phyloP scores from a whole-genome alignment of 306 rosid species.

The Trichosanthes truncata region DNA sequence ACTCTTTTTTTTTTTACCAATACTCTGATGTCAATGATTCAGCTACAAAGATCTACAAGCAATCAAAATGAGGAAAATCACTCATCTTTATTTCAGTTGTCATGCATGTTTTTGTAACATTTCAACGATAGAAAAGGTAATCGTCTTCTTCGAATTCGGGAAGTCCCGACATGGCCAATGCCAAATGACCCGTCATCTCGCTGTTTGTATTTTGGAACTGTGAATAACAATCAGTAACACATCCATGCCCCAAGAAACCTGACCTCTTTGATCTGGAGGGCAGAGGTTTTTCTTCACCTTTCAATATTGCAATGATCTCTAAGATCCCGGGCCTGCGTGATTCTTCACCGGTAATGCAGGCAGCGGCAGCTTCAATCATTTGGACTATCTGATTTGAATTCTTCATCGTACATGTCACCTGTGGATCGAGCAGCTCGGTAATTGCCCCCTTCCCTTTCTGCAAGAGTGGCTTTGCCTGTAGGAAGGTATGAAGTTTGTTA shows the following conservation, averaged over 20 bases:
- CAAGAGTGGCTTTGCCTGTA: slow-evolving; percentile 83
- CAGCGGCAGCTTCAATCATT: slow-evolving; percentile 83
- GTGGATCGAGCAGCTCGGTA: slow-evolving; percentile 79
- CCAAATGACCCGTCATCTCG: slow-evolving; percentile 81
- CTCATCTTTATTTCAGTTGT: not conserved
- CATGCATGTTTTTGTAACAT: not conserved
- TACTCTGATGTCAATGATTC: slow-evolving; percentile 7
- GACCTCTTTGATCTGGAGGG: slow-evolving; percentile 53
- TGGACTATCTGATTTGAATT: slow-evolving; percentile 59
- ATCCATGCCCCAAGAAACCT: slow-evolving; percentile 66
- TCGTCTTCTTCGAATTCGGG: slow-evolving; percentile 87
- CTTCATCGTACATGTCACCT: slow-evolving; percentile 38
- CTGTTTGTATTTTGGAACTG: slow-evolving; percentile 51
- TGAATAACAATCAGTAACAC: slow-evolving; percentile 62
- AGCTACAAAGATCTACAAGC: slow-evolving; percentile 1
- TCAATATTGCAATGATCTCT: slow-evolving; percentile 67
- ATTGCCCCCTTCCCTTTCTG: slow-evolving; percentile 82
- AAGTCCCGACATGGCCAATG: slow-evolving; percentile 91
- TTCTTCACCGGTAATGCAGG: slow-evolving; percentile 75
- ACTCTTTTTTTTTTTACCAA: not conserved
- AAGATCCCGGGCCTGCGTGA: slow-evolving; percentile 69
- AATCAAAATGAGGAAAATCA: not conserved
- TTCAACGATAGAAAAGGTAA: slow-evolving; percentile 43
- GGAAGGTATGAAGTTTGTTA: not conserved
- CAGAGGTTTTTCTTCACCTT: slow-evolving; percentile 58